Conservation (phyloP, 495 filamentous ascomycete species). For the Daldinia vernicosa region DNA sequence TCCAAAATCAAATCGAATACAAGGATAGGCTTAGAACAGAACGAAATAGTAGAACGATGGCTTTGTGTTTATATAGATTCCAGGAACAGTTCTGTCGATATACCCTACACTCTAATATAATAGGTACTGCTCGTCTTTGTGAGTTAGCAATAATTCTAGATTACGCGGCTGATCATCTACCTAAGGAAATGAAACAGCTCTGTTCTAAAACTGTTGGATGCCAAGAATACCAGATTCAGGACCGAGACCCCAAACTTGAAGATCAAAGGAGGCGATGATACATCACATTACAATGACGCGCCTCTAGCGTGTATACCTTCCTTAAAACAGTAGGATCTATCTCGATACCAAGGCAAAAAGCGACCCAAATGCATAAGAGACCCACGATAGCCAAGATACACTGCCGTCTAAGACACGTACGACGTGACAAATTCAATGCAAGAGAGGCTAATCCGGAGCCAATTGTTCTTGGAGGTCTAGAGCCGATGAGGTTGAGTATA, state of each 20-base stretch:
- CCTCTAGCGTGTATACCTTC: slow-evolving; percentile 12
- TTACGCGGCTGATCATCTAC: background rate
- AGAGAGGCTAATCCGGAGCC: background rate
- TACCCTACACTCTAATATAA: background rate
- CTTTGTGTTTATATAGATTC: slow-evolving; percentile 7
- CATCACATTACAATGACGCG: slow-evolving; percentile 15
- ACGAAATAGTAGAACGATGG: background rate
- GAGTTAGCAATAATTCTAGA: slow-evolving; percentile 5
- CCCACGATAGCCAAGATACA: slow-evolving; percentile 27
- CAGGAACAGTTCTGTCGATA: background rate
- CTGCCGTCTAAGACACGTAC: slow-evolving; percentile 8
- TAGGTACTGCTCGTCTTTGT: background rate
- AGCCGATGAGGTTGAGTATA: slow-evolving; percentile 5
- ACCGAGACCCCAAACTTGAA: slow-evolving; percentile 5
- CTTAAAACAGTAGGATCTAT: slow-evolving; percentile 25
- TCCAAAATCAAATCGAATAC: slow-evolving; percentile 1
- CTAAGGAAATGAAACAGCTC: slow-evolving; percentile 11
- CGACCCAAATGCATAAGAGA: slow-evolving; percentile 29
- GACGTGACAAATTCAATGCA: slow-evolving; percentile 23
- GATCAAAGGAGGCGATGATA: slow-evolving; percentile 14
- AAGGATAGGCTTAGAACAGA: background rate
- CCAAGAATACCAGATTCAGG: slow-evolving; percentile 17
- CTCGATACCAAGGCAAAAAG: slow-evolving; percentile 19
- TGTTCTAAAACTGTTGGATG: slow-evolving; percentile 20
- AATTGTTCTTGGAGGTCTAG: background rate